Conservation (phyloP, 176 grass and related monocot genomes). For the Oryza meyeriana region DNA sequence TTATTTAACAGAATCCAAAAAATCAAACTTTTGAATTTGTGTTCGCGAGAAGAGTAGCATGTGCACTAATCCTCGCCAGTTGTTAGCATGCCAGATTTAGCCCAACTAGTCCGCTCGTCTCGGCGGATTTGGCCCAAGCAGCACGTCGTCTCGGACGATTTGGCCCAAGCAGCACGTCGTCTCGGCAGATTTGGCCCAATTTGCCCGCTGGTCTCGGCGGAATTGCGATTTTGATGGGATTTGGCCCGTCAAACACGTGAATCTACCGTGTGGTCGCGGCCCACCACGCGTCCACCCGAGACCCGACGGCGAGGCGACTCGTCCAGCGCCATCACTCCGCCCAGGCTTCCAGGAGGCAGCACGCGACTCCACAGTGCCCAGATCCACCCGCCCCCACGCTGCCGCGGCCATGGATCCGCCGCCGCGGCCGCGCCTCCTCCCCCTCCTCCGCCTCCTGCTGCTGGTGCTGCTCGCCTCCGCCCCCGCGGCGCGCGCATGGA, state of each 20-base stretch:
- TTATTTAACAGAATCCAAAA: too few species aligned
- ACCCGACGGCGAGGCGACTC: neutral
- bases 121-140: too few species aligned
- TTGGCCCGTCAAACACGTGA: neutral
- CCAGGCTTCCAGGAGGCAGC: slow-evolving; percentile 26
- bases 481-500: slow-evolving; percentile 55
- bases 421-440: slow-evolving; percentile 23
- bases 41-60: neutral
- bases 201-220: neutral
- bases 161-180: neutral
- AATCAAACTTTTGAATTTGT: too few species aligned
- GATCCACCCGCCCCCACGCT: slow-evolving; percentile 30
- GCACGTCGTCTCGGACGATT: neutral
- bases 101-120: neutral
- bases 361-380: neutral
- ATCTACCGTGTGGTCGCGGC: too few species aligned
- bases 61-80: too few species aligned
- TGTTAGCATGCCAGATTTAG: too few species aligned
- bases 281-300: neutral
- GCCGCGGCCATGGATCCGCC: slow-evolving; percentile 44
- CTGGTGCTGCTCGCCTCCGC: slow-evolving; percentile 32
- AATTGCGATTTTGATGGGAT: neutral
- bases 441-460: slow-evolving; percentile 13
- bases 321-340: neutral
- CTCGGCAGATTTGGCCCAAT: neutral